Percentiles rank a stretch among this genome's conserved stretches.
phyloP scores from a whole-genome alignment of 768 basidiomycete genomes.

The Suillus subluteus region DNA sequence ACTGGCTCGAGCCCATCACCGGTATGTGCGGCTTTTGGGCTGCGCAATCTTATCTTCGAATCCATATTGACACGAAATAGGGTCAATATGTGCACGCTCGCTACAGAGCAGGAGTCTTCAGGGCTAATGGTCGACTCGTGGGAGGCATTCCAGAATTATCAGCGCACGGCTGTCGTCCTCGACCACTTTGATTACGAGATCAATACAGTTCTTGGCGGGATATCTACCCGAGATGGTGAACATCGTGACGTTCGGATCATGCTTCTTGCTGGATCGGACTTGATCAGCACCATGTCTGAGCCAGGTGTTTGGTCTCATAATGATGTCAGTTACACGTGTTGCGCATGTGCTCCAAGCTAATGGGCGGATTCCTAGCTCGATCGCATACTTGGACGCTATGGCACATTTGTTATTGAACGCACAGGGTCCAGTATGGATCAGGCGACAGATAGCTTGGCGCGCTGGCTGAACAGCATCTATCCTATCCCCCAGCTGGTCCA shows the following conservation, averaged over 20 bases:
- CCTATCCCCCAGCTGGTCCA: conserved; percentile 94
- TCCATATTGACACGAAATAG: conserved; percentile 42
- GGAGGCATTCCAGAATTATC: conserved; percentile 95
- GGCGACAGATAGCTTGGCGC: conserved; percentile 73
- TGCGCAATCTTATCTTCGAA: not conserved
- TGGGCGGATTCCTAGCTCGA: conserved; percentile 65
- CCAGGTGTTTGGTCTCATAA: conserved; percentile 96
- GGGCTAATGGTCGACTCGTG: conserved; percentile 99
- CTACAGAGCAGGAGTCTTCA: conserved; percentile 85
- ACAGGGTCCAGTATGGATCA: conserved; percentile 92
- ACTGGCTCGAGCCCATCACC: conserved; percentile 81
- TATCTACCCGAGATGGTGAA: conserved; percentile 73
- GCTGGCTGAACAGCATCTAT: conserved; percentile 84
- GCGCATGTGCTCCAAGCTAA: conserved; percentile 3
- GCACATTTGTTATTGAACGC: conserved; percentile 92
- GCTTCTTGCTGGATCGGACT: conserved; percentile 96
- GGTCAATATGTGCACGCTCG: conserved; percentile 86
- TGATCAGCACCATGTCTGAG: conserved; percentile 97
- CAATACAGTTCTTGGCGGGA: conserved; percentile 83
- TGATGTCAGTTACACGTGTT: conserved; percentile 66
- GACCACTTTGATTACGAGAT: conserved; percentile 97
- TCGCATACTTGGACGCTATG: conserved; percentile 94
- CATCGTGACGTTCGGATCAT: conserved; percentile 80
- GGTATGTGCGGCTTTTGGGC: conserved; percentile 56
- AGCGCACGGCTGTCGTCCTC: conserved; percentile 94